phyloP scores from a whole-genome alignment of 2,329 filamentous ascomycete genomes.

The Ophiostoma populinum region DNA sequence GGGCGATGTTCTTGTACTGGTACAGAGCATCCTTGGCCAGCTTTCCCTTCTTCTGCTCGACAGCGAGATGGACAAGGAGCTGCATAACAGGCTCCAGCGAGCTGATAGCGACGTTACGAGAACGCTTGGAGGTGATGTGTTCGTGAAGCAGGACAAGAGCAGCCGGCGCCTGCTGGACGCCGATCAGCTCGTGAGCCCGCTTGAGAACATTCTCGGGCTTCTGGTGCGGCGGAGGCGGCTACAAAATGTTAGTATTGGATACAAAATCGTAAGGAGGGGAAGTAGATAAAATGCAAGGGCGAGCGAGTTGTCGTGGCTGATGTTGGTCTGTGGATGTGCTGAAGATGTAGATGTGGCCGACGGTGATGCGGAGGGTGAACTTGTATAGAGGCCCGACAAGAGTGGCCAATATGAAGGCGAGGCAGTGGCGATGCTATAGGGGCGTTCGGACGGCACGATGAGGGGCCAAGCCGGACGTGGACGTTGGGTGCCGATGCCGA shows the following conservation, averaged over 20 bases:
- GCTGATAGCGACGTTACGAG: slow-evolving; percentile 89
- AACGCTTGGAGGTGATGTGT: slow-evolving; percentile 97
- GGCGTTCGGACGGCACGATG: too few relatives aligned
- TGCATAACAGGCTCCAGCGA: slow-evolving; percentile 97
- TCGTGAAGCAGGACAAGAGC: slow-evolving; percentile 92
- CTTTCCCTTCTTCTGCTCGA: slow-evolving; percentile 96
- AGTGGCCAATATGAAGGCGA: too few relatives aligned
- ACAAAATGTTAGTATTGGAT: slow-evolving; percentile 3
- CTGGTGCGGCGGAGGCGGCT: slow-evolving; percentile 88
- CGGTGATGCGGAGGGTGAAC: too few relatives aligned
- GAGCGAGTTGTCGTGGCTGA: too few relatives aligned
- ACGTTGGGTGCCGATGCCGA: too few relatives aligned
- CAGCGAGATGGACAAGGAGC: slow-evolving; percentile 88
- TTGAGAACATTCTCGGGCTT: slow-evolving; percentile 99
- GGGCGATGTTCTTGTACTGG: slow-evolving; percentile 99
- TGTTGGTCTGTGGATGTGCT: too few relatives aligned
- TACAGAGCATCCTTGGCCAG: slow-evolving; percentile 96
- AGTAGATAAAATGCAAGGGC: not conserved
- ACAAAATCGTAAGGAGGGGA: too few relatives aligned
- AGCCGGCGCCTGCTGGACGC: slow-evolving; percentile 81
- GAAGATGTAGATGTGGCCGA: too few relatives aligned
- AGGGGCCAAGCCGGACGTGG: too few relatives aligned
- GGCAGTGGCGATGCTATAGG: too few relatives aligned
- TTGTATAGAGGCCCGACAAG: too few relatives aligned
- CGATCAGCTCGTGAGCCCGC: slow-evolving; percentile 96